A percentile compares a stretch with the other conserved stretches of the same genome.
Conservation (phyloP, 2,329 filamentous ascomycete genomes). For the Fusarium sublunatum region DNA sequence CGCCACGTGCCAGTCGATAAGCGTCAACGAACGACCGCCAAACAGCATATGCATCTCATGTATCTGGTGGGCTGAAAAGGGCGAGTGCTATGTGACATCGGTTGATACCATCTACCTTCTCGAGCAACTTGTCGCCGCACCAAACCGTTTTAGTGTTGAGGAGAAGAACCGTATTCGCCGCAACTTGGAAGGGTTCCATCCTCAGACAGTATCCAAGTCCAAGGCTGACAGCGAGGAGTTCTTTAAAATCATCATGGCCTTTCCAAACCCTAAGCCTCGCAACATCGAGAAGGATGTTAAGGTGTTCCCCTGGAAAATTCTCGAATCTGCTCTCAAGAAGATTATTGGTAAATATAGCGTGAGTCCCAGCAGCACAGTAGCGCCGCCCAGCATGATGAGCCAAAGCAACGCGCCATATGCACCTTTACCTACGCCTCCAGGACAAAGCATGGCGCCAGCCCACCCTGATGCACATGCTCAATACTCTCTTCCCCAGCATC, state of each 20-base stretch:
- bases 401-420: slow-evolving; percentile 56
- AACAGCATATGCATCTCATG: slow-evolving; percentile 96
- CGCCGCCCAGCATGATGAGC: slow-evolving; percentile 56
- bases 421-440: slow-evolving; percentile 60
- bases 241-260: slow-evolving; percentile 99
- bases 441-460: slow-evolving; percentile 48
- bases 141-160: slow-evolving; percentile 88
- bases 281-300: slow-evolving; percentile 99
- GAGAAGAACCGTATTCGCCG: slow-evolving; percentile 98
- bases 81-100: slow-evolving; percentile 92
- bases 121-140: slow-evolving; percentile 83
- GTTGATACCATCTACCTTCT: slow-evolving; percentile 97
- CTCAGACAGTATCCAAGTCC: slow-evolving; percentile 91
- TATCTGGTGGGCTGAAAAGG: slow-evolving; percentile 95
- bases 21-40: slow-evolving; percentile 79
- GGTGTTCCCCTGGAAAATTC: slow-evolving; percentile 95
- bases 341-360: slow-evolving; percentile 94
- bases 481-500: slow-evolving; percentile 58
- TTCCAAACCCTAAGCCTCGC: slow-evolving; percentile 91
- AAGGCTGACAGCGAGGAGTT: slow-evolving; percentile 95
- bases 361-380: slow-evolving; percentile 56
- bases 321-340: slow-evolving; percentile 90
- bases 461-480: slow-evolving; percentile 51
- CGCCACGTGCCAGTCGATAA: slow-evolving; percentile 81
- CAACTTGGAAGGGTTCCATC: slow-evolving; percentile 94